Base-by-base conservation (phyloP, 352 stramenopile genomes). In the Globisporangium uncinulatum region DNA sequence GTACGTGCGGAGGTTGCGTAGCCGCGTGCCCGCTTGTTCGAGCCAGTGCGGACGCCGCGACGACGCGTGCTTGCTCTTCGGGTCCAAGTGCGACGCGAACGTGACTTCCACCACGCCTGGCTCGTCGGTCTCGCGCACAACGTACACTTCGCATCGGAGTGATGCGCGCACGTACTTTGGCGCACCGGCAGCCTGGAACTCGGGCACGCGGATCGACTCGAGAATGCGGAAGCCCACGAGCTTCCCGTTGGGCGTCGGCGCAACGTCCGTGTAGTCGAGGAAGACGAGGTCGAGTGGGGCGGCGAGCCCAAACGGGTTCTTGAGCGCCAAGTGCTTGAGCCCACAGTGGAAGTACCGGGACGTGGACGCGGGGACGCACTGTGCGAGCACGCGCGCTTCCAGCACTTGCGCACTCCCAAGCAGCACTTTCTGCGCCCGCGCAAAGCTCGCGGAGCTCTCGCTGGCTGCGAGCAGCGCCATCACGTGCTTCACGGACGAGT, bases 261-360 rank as follows among this genome's bases (percentile, higher is more conserved):
- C 74, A 41, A 92, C 81, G 48, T 92, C 82, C 17, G 83, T 92
- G 68, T 94, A 94, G 69, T 94, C 83, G 34, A 94, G 64, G 44
- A 86, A 90, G 3, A 94, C 83, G 53, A 94, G 67, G 43, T 94
- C 83, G 11, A 94, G 56, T 4, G 75, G 67, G 4, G 63, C 65
- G 19, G 77, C 57, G 6, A 29, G 24, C 24, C 77, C 81, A 51
- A 92, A 92, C 44, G 81, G 81, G 61, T 92, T 89, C 69, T 89
- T 90, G 7, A 94, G 76, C 17, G 78, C 83, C 54, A 87, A 61
- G 59, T 89, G 91, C 64, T 94, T 94, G 55, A 94, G 76, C 7
- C 77, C 83, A 57, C 81, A 92, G 54, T 94, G 83, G 65, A 89
- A 94, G 58, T 82, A 88, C 17, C 67, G 63, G 17, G 76, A 88